Evolutionary conservation across 73 alveolate species (phyloP), one percentile per base, ranked within the genome.

Genomic region (Blepharisma stoltei): DNA sequence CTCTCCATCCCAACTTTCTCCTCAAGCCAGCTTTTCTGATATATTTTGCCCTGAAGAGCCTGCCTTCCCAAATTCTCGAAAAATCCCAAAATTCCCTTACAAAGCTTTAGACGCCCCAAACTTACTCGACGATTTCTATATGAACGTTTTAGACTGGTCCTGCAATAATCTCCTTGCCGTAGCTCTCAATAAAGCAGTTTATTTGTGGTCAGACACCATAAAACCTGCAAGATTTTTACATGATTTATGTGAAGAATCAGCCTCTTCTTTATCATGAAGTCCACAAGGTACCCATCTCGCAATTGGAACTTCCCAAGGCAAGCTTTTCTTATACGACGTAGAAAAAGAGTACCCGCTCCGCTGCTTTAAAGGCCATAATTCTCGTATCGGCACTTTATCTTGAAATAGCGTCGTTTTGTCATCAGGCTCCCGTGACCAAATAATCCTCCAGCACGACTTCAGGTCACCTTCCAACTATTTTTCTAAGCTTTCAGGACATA

Each of bases 381-480:
- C 87, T 20, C 76, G 98, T 45, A 90, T 94, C n/a, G 98, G 98
- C 6, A 88, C 91, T 8, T 84, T 94, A n/a, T 90, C 97, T 45
- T 94, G 99, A 98, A 91, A 79, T 70, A 88, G 76, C 53, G 71
- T 96, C 32, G 69, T 87, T 11, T 68, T 96, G 68, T 85, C 97
- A 11, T 88, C 97, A 48, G 99, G 99, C 23, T 91, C 98, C 41
- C 80, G 98, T 78, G 99, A 96, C 83, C 89, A 85, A 79, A 76
- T 88, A 0, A 95, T 96, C 41, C 80, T 95, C 66, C 93, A 95
- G 70, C 76, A 98, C 83, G 99, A 96, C 83, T 54, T 88, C 25
- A 69, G 99, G 65, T 44, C 54, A 7, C 23, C 0, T 37, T 9
- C 84, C 50, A 78, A 65, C 48, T 81, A 23, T 43, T 83, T 50